phyloP scores from a whole-genome alignment of 2,329 filamentous ascomycete genomes.

The Alternaria atra region DNA sequence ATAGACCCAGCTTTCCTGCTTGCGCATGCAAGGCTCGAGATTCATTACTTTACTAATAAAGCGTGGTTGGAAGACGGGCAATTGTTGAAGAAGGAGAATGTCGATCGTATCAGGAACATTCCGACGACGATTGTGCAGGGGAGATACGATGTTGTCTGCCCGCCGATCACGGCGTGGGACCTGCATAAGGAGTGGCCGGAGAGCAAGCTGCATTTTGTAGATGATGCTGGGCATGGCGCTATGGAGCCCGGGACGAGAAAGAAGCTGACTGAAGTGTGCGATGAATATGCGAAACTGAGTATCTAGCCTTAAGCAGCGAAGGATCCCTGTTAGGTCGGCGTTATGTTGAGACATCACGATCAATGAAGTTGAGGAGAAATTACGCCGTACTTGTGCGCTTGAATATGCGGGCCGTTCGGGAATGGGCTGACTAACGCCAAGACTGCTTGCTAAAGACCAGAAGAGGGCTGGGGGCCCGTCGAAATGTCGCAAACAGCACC shows the following conservation, averaged over 20 bases:
- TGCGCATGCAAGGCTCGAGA: constrained; percentile 55
- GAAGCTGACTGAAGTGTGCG: constrained; percentile 35
- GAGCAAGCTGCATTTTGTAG: constrained; percentile 44
- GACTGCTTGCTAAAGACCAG: background rate
- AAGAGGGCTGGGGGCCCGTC: background rate
- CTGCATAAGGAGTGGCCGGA: constrained; percentile 53
- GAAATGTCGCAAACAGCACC: background rate
- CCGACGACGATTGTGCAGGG: constrained; percentile 56
- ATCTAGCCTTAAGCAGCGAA: background rate
- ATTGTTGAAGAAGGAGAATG: constrained; percentile 46
- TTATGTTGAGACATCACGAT: background rate
- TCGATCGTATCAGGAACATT: constrained; percentile 50
- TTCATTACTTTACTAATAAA: constrained; percentile 55
- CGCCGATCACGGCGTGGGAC: constrained; percentile 55
- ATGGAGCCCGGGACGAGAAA: constrained; percentile 39
- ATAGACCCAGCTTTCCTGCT: constrained; percentile 44
- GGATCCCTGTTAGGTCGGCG: background rate
- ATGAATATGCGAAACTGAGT: constrained; percentile 29
- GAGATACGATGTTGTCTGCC: constrained; percentile 58
- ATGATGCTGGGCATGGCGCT: constrained; percentile 48
- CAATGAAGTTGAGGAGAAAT: background rate
- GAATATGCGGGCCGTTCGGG: background rate
- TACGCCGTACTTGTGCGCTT: background rate
- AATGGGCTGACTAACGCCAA: constrained; percentile 3
- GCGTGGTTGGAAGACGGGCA: constrained; percentile 56